Conservation (phyloP, 148 eudicot species). For the Drosera capensis region DNA sequence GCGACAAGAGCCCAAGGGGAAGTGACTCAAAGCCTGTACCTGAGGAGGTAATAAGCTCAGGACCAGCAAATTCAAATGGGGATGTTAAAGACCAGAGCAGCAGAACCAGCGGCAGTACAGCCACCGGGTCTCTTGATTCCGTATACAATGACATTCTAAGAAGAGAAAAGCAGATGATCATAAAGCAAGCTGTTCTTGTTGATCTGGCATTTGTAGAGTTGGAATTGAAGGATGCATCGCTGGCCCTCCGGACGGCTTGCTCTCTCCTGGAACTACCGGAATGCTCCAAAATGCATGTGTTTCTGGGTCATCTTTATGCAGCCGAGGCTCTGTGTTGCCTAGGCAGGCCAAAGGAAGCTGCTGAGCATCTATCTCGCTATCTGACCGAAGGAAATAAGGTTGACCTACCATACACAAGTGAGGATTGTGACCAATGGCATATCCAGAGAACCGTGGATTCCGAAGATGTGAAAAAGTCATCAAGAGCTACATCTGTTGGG, state of each 20-base stretch:
- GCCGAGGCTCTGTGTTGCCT: slow-evolving; percentile 85
- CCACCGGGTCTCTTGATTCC: slow-evolving; percentile 22
- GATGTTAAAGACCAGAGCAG: slow-evolving; percentile 50
- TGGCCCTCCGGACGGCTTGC: slow-evolving; percentile 51
- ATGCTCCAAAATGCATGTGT: slow-evolving; percentile 49
- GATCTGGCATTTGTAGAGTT: slow-evolving; percentile 77
- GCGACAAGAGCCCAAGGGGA: slow-evolving; percentile 15
- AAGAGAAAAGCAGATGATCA: slow-evolving; percentile 51
- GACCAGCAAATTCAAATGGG: slow-evolving; percentile 53
- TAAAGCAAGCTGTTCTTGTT: slow-evolving; percentile 67
- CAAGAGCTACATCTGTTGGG: slow-evolving; percentile 12
- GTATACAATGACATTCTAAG: slow-evolving; percentile 47
- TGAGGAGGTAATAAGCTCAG: slow-evolving; percentile 23
- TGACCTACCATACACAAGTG: slow-evolving; percentile 53
- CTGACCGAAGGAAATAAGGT: slow-evolving; percentile 28
- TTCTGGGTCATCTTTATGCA: slow-evolving; percentile 57
- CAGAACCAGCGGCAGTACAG: slow-evolving; percentile 22
- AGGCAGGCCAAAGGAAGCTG: slow-evolving; percentile 71
- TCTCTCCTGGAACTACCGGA: slow-evolving; percentile 46
- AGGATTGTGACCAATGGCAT: slow-evolving; percentile 56
- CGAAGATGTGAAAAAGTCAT: slow-evolving; percentile 35
- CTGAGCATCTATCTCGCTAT: slow-evolving; percentile 51
- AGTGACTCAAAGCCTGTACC: slow-evolving; percentile 28
- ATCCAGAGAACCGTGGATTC: slow-evolving; percentile 31
- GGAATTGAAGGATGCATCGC: slow-evolving; percentile 51